phyloP scores from a whole-genome alignment of 176 grass and related monocot genomes.

The Oropetium thomaeum region DNA sequence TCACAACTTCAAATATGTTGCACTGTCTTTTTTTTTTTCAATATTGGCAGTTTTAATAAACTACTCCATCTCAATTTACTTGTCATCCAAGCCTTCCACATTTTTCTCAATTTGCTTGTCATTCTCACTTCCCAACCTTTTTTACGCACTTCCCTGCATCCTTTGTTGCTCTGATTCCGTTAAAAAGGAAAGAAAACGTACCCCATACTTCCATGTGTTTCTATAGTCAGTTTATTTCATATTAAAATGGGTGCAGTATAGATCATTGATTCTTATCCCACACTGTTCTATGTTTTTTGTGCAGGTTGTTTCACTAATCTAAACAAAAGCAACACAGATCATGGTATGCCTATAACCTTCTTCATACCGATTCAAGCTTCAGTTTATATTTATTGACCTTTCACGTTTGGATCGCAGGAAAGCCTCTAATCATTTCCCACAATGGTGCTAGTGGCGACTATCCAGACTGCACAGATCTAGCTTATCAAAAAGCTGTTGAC shows the following conservation, averaged over 20 bases:
- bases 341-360: constrained; percentile 40
- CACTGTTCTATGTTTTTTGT: constrained; percentile 18
- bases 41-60: background rate
- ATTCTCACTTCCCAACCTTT: too few species aligned
- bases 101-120: too few species aligned
- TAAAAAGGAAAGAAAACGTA: background rate
- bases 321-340: constrained; percentile 68
- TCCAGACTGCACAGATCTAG: constrained; percentile 85
- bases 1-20: background rate
- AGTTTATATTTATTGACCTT: background rate
- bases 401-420: constrained; percentile 34
- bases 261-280: constrained; percentile 30
- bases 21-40: background rate
- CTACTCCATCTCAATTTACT: background rate
- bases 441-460: constrained; percentile 96
- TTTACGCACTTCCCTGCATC: too few species aligned
- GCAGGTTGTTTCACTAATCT: constrained; percentile 83
- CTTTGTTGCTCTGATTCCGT: background rate
- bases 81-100: too few species aligned
- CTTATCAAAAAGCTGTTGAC: constrained; percentile 73
- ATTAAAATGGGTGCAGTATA: background rate
- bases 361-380: background rate
- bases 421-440: constrained; percentile 84
- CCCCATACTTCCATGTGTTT: constrained; percentile 7
- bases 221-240: background rate